Evolutionary conservation across 768 basidiomycete genomes (phyloP).

Genomic region (Boletus speciosus): DNA sequence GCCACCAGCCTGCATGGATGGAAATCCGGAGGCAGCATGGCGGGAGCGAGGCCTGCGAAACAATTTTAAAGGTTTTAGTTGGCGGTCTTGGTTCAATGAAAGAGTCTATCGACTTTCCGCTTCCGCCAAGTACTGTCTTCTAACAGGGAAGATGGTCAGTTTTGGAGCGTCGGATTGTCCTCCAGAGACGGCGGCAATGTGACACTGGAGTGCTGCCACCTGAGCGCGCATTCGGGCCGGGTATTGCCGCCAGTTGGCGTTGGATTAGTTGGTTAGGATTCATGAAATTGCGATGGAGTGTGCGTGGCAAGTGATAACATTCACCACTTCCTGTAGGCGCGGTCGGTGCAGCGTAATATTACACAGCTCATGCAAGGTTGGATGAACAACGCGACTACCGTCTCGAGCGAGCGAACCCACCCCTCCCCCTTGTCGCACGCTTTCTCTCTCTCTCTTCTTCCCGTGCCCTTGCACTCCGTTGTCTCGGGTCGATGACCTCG

Average conservation of each 20-base stretch:
- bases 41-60: background rate
- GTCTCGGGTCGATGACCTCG: conserved; percentile 84
- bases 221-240: background rate
- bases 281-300: background rate
- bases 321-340: background rate
- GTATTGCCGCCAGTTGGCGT: background rate
- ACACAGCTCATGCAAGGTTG: background rate
- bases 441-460: conserved; percentile 78
- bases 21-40: background rate
- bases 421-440: conserved; percentile 26
- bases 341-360: background rate
- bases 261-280: background rate
- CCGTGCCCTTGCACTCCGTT: conserved; percentile 65
- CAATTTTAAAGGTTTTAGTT: background rate
- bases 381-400: conserved; percentile 15
- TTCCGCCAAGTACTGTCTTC: background rate
- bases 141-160: background rate
- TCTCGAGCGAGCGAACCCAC: conserved; percentile 18
- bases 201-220: conserved; percentile 1
- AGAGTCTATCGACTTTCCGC: background rate
- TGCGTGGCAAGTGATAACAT: background rate
- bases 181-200: background rate
- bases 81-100: background rate
- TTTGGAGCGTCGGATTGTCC: background rate
- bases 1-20: background rate